phyloP scores from a whole-genome alignment of 805 yeast genomes.

The Metschnikowia santaceciliae region DNA sequence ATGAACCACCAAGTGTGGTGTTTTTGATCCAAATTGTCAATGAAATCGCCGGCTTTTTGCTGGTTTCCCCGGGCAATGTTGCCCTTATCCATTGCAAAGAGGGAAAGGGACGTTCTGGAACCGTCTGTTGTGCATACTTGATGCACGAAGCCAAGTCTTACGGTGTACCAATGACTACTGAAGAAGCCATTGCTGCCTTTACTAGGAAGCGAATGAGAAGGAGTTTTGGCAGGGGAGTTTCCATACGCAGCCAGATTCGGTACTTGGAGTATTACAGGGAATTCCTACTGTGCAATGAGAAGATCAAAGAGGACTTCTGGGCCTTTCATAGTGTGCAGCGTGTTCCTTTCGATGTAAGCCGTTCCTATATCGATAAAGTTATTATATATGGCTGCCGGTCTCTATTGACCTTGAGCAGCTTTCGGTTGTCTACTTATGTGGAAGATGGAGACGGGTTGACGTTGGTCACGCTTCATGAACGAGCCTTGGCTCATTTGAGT shows the following conservation, averaged over 20 bases:
- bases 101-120: slow-evolving; percentile 91
- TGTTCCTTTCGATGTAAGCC: slow-evolving; percentile 6
- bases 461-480: slow-evolving; percentile 1
- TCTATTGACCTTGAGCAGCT: slow-evolving; percentile 9
- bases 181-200: slow-evolving; percentile 50
- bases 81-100: slow-evolving; percentile 83
- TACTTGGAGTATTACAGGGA: slow-evolving; percentile 55
- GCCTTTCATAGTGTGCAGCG: slow-evolving; percentile 4
- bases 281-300: not conserved
- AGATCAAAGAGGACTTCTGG: slow-evolving; percentile 4
- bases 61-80: slow-evolving; percentile 34
- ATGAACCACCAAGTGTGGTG: slow-evolving; percentile 64
- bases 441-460: slow-evolving; percentile 5
- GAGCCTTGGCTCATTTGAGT: slow-evolving; percentile 1
- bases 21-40: slow-evolving; percentile 43
- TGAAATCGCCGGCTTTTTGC: slow-evolving; percentile 44
- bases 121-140: slow-evolving; percentile 65
- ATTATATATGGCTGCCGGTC: slow-evolving; percentile 10
- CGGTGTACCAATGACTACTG: slow-evolving; percentile 22
- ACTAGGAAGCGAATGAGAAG: slow-evolving; percentile 53
- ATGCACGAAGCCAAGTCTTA: slow-evolving; percentile 38
- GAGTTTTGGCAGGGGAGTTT: slow-evolving; percentile 61
- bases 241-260: slow-evolving; percentile 65
- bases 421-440: slow-evolving; percentile 12
- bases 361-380: slow-evolving; percentile 12